Conservation (phyloP, 1,284 basidiomycete species). For the Tilletia walkeri region DNA sequence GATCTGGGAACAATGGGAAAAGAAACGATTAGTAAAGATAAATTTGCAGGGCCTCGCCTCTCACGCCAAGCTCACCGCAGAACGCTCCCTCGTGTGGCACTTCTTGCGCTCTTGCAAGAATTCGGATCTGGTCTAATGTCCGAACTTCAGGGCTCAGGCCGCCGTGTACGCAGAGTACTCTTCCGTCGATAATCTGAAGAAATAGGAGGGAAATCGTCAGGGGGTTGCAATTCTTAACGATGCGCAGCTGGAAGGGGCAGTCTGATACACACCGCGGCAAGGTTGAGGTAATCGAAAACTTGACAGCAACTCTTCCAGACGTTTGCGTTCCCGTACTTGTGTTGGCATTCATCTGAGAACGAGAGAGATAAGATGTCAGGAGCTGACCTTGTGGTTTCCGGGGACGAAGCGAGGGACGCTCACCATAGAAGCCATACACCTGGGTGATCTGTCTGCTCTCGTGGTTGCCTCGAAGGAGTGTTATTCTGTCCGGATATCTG, state of each 20-base stretch:
- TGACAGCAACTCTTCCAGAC: conserved; percentile 95
- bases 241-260: not conserved
- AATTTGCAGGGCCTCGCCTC: too few relatives aligned
- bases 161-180: conserved; percentile 86
- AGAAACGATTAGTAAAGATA: too few relatives aligned
- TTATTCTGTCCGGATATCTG: conserved; percentile 89
- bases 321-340: conserved; percentile 88
- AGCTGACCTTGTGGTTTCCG: not conserved
- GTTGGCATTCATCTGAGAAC: conserved; percentile 81
- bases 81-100: conserved; percentile 97
- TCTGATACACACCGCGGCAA: conserved; percentile 74
- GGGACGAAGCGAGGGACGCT: conserved; percentile 34
- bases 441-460: conserved; percentile 95
- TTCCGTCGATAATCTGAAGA: conserved; percentile 82
- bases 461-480: conserved; percentile 87
- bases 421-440: conserved; percentile 96
- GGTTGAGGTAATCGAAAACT: conserved; percentile 89
- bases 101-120: conserved; percentile 86
- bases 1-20: conserved; percentile 59
- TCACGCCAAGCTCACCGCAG: conserved; percentile 59
- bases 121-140: conserved; percentile 86
- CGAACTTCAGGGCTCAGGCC: conserved; percentile 88
- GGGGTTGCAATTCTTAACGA: not conserved
- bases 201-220: not conserved
- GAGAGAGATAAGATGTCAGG: not conserved